phyloP scores from a whole-genome alignment of 1,139 yeast genomes.

The Geotrichum phurueaensis region DNA sequence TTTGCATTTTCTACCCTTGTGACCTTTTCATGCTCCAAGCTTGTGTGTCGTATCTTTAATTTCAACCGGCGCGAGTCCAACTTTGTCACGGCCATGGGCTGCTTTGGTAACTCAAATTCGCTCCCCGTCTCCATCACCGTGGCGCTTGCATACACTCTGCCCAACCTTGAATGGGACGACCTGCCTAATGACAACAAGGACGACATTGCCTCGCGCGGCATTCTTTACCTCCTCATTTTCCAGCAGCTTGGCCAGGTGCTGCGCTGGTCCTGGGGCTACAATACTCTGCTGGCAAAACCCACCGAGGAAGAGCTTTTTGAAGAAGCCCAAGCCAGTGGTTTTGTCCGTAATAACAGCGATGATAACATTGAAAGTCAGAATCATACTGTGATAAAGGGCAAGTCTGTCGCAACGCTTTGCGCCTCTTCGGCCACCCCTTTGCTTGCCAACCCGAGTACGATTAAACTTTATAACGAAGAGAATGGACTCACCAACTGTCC shows the following conservation, averaged over 20 bases:
- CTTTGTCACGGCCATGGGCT: constrained; percentile 85
- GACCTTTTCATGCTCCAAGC: constrained; percentile 50
- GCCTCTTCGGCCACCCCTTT: constrained; percentile 3
- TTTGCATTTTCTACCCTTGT: constrained; percentile 60
- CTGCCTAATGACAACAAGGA: constrained; percentile 59
- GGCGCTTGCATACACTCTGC: constrained; percentile 64
- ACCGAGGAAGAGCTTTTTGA: constrained; percentile 18
- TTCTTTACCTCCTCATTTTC: constrained; percentile 67
- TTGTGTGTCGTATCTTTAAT: constrained; percentile 43
- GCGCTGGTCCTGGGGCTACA: constrained; percentile 92
- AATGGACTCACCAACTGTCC: not conserved
- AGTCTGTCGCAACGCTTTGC: constrained; percentile 1
- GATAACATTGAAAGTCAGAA: not conserved
- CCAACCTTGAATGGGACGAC: constrained; percentile 70
- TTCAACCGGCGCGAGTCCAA: constrained; percentile 63
- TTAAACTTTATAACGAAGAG: constrained; percentile 1
- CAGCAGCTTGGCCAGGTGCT: constrained; percentile 81
- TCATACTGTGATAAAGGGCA: not conserved
- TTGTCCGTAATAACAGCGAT: constrained; percentile 1
- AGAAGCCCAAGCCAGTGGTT: constrained; percentile 13
- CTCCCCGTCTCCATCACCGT: constrained; percentile 63
- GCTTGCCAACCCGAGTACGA: not conserved
- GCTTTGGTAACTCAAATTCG: constrained; percentile 71
- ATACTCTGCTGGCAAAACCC: constrained; percentile 56
- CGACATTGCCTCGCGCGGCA: constrained; percentile 73